A percentile compares a stretch with the other conserved stretches of the same genome.
Evolutionary conservation across 768 basidiomycete genomes (phyloP).

Genomic region (Agaricus bisporus): DNA sequence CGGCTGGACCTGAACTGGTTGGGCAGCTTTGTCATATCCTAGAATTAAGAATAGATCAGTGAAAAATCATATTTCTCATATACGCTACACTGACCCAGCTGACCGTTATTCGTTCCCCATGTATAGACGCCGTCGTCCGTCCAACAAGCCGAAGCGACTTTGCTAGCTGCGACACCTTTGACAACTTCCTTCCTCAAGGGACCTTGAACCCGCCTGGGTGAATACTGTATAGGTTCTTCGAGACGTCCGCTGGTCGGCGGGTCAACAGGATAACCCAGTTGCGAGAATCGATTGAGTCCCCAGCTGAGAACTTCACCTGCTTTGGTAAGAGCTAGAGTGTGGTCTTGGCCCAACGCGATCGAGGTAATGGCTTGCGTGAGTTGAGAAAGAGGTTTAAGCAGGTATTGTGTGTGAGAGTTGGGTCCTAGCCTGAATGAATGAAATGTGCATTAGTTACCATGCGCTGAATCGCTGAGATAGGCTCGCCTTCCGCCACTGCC

Average conservation of each 20-base stretch:
- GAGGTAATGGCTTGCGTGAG: conserved; percentile 51
- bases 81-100: conserved; percentile 55
- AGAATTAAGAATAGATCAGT: background rate
- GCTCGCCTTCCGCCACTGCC: conserved; percentile 78
- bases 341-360: conserved; percentile 90
- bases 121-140: conserved; percentile 67
- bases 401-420: conserved; percentile 73
- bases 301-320: conserved; percentile 83
- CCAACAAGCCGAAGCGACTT: conserved; percentile 87
- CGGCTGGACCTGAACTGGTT: conserved; percentile 71
- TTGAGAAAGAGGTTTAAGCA: conserved; percentile 53
- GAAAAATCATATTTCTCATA: background rate
- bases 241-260: conserved; percentile 31
- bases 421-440: conserved; percentile 53
- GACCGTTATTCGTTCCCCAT: conserved; percentile 93
- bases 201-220: conserved; percentile 69
- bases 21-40: conserved; percentile 76
- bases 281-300: conserved; percentile 86
- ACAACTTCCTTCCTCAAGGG: conserved; percentile 75
- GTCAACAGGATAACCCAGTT: conserved; percentile 85
- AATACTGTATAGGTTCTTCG: conserved; percentile 73
- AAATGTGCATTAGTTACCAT: background rate
- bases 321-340: conserved; percentile 80
- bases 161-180: conserved; percentile 79
- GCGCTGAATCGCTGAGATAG: background rate